Base-by-base conservation (phyloP, 139 green algal genomes). In the Marvania coccoides region DNA sequence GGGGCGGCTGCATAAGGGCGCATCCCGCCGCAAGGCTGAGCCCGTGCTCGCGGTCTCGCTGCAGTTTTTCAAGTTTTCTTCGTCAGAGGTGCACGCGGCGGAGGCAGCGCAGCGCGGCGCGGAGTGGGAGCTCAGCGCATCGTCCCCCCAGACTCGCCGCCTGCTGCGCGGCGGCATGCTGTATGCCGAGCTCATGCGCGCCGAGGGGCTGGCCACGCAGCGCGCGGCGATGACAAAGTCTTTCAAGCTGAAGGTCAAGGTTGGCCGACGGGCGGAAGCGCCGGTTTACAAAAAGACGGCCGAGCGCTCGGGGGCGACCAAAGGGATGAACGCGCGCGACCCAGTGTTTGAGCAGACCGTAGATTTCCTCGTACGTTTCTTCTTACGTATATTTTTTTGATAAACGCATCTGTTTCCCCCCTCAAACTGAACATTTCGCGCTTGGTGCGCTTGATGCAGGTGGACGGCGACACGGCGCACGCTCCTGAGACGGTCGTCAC, bases 321-420 rank as follows among this genome's bases (percentile, higher is more conserved):
- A 6, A 29, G 19, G 29, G 26, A 51, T 62, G 15, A 35, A 73
- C 46, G 15, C n/a, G 1, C n/a, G 29, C 39, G 48, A 65, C 34
- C 72, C 72, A 10, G 48, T 79, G 24, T 79, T 79, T 62, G 72
- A 74, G 4, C 47, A 74, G 35, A 58, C 14, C 9, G 15, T 79
- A 0, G 72, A 79, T 42, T n/a, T n/a, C n/a, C n/a, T n/a, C n/a
- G n/a, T n/a, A n/a, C n/a, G n/a, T n/a, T n/a, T n/a, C n/a, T n/a
- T n/a, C n/a, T n/a, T n/a, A n/a, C n/a, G n/a, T n/a, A n/a, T n/a
- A n/a, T n/a, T n/a, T n/a, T n/a, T n/a, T n/a, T n/a, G n/a, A n/a
- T n/a, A n/a, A n/a, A n/a, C n/a, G n/a, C n/a, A n/a, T n/a, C n/a
- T n/a, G n/a, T n/a, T n/a, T n/a, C n/a, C n/a, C n/a, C n/a, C n/a